Base-by-base conservation (phyloP, 371 early-diverging fungal genomes). In the Vairimorpha ceranae region DNA sequence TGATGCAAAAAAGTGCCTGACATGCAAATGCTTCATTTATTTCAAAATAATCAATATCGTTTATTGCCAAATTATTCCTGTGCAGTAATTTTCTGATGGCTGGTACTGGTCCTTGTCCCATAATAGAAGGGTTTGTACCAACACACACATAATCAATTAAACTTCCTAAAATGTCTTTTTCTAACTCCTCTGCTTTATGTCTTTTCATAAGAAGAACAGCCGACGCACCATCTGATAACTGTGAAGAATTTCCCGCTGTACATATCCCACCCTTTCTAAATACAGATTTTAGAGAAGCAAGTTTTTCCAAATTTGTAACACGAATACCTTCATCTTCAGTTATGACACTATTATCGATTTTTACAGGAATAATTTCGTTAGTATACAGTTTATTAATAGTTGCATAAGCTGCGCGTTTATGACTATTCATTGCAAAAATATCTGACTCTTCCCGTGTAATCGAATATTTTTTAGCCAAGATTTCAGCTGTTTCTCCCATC, bases 11-110 rank as follows among this genome's bases (percentile, higher is more conserved):
- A 59, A 93, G 88, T 21, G 92, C 90, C 86, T 95, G 94, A 74
- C 93, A 93, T 32, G 95, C 95, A 85, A 95, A 95, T 25, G 96
- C 96, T 85, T 95, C 95, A 86, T 95, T 95, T 84, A 96, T 88
- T 86, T 96, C 96, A 67, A 93, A 82, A 41, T 90, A 80, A 73
- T 88, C 89, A 35, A 95, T 86, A 81, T 96, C 91, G 63, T 87
- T 82, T 58, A 90, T 67, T 41, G 80, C 81, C 61, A 95, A 80
- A 23, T 91, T 90, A 64, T 91, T 89, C 82, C 90, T 87, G 79
- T 89, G 85, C 72, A 96, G 86, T 10, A 93, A 93, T 82, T 91
- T 90, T 77, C 21, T 59, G 71, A 94, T 87, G 33, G 95, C 94
- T 58, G 91, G 81, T 29, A 92, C 83, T 19, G 92, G 93, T 21